Conservation (phyloP, 192 early-diverging fungal genomes). For the Coemansia sp. region DNA sequence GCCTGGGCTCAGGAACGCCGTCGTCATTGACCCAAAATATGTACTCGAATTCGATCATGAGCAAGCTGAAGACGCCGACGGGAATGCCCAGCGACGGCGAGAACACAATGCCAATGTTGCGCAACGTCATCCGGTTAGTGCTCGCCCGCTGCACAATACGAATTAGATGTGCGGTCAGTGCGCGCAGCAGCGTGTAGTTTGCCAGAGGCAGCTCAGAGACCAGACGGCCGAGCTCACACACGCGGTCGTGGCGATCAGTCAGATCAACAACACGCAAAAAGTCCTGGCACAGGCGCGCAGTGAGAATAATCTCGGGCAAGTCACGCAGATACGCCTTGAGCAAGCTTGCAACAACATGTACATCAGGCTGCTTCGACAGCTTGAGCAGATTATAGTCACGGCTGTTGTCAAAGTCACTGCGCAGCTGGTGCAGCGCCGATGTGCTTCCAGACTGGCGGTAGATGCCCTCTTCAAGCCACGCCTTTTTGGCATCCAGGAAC, state of each 20-base stretch:
- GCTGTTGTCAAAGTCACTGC: slow-evolving; percentile 74
- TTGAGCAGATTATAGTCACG: slow-evolving; percentile 52
- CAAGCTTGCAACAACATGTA: slow-evolving; percentile 90
- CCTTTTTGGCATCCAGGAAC: slow-evolving; percentile 89
- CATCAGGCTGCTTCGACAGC: slow-evolving; percentile 69
- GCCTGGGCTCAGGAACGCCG: slow-evolving; percentile 56
- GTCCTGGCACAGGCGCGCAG: slow-evolving; percentile 77
- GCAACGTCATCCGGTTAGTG: slow-evolving; percentile 91
- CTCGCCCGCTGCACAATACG: slow-evolving; percentile 80
- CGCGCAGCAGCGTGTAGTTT: slow-evolving; percentile 88
- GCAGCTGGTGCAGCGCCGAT: slow-evolving; percentile 69
- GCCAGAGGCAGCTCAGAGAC: slow-evolving; percentile 74
- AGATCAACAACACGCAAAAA: slow-evolving; percentile 86
- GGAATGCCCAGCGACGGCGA: slow-evolving; percentile 93
- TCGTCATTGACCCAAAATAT: slow-evolving; percentile 76
- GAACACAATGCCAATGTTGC: slow-evolving; percentile 96
- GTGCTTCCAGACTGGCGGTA: slow-evolving; percentile 87
- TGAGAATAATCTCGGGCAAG: slow-evolving; percentile 83
- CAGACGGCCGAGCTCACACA: slow-evolving; percentile 78
- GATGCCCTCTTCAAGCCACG: slow-evolving; percentile 89
- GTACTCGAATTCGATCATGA: slow-evolving; percentile 88
- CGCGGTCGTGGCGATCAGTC: slow-evolving; percentile 73
- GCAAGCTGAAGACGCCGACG: slow-evolving; percentile 86
- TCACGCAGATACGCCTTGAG: slow-evolving; percentile 92
- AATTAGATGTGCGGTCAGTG: slow-evolving; percentile 86